Conservation (phyloP, 2,329 filamentous ascomycete species). For the Aspergillus niger region DNA sequence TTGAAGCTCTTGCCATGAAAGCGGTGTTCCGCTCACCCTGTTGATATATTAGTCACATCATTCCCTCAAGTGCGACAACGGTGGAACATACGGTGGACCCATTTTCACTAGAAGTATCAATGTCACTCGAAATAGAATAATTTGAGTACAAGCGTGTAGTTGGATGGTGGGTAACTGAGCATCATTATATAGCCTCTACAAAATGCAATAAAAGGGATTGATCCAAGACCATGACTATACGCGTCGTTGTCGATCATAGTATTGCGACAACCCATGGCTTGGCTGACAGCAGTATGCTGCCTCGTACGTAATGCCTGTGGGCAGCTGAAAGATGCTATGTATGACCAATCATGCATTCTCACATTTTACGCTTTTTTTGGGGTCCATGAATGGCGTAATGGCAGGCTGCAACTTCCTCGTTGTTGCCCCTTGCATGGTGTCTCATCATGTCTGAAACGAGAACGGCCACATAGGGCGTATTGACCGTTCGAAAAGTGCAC, state of each 20-base stretch:
- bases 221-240: neutral
- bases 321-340: neutral
- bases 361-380: neutral
- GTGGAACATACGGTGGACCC: conserved; percentile 2
- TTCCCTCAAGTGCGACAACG: too few relatives aligned
- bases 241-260: neutral
- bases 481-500: neutral
- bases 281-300: neutral
- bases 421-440: conserved; percentile 4
- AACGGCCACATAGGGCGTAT: neutral
- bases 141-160: neutral
- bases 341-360: neutral
- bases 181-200: neutral
- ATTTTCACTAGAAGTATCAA: neutral
- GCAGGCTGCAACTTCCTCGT: neutral
- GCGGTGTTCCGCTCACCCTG: neutral
- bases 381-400: neutral
- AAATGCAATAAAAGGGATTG: neutral
- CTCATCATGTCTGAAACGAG: neutral
- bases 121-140: neutral
- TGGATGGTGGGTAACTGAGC: neutral
- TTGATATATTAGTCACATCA: neutral
- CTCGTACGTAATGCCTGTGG: neutral
- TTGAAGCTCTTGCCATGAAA: conserved; percentile 6
- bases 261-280: neutral